A percentile compares a stretch with the other conserved stretches of the same genome.
Conservation (phyloP, 2,329 filamentous ascomycete species). For the Xylaria sp. region DNA sequence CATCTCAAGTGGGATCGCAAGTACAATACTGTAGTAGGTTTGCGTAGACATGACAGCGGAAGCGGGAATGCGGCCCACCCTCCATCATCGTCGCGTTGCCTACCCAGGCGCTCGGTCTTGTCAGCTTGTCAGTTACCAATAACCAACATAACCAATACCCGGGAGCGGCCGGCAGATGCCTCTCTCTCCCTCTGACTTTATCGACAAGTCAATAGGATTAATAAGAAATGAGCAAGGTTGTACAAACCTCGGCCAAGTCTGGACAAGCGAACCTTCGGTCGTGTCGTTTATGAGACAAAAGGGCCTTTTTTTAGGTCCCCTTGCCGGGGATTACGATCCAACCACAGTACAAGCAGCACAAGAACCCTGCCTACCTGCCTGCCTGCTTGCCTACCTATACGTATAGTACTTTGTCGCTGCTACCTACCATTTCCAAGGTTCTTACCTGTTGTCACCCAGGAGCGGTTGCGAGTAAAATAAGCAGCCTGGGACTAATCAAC, state of each 20-base stretch:
- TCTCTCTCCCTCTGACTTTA: not conserved
- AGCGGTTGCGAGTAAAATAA: not conserved
- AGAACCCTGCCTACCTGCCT: not conserved
- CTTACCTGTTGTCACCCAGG: not conserved
- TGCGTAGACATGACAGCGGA: not conserved
- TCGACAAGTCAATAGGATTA: not conserved
- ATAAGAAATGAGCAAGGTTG: slow-evolving; percentile 13
- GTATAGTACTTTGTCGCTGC: no score
- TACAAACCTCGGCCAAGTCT: slow-evolving; percentile 10
- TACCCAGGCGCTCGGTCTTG: not conserved
- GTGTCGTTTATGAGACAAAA: slow-evolving; percentile 21
- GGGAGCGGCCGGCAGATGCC: not conserved
- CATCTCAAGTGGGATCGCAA: not conserved
- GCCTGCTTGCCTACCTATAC: no score
- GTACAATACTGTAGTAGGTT: not conserved
- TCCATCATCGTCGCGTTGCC: not conserved
- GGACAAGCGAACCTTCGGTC: not conserved
- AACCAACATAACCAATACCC: not conserved
- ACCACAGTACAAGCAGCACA: not conserved
- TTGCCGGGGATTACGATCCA: slow-evolving; percentile 1
- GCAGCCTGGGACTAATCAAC: not conserved
- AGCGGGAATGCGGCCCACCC: slow-evolving; percentile 8
- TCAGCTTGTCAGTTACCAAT: not conserved
- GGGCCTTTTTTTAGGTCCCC: not conserved
- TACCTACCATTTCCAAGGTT: no score